Conservation (phyloP, 257 asterid species). For the Datura wrightii region DNA sequence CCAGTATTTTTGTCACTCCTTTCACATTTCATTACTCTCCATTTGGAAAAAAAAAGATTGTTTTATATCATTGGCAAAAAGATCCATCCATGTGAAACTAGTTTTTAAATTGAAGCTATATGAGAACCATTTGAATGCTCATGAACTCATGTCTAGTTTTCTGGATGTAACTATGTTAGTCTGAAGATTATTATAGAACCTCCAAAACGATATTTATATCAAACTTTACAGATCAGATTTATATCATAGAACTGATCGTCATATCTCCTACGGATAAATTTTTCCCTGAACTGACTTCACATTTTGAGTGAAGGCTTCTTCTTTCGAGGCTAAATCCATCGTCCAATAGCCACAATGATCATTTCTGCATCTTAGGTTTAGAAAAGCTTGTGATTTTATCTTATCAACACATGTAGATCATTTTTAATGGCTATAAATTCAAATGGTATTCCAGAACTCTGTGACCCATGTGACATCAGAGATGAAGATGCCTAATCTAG, state of each 20-base stretch:
- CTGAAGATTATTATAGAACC: background rate
- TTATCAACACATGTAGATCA: slow-evolving; percentile 11
- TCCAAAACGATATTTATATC: background rate
- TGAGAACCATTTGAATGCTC: background rate
- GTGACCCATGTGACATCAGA: background rate
- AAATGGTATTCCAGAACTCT: background rate
- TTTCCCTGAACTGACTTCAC: background rate
- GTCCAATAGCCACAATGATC: background rate
- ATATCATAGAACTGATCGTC: background rate
- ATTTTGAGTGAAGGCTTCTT: slow-evolving; percentile 9
- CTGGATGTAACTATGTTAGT: slow-evolving; percentile 9
- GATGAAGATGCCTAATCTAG: background rate
- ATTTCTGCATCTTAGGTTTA: background rate
- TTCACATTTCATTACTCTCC: background rate
- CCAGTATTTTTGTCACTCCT: background rate
- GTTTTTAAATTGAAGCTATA: background rate
- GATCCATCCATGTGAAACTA: slow-evolving; percentile 24
- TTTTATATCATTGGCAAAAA: slow-evolving; percentile 3
- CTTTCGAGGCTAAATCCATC: slow-evolving; percentile 6
- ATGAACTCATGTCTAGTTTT: background rate
- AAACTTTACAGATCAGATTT: background rate
- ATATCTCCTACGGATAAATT: background rate
- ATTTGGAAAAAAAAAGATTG: background rate
- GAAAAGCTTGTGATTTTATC: slow-evolving; percentile 12
- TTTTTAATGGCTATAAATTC: background rate